Base-by-base conservation (phyloP, 2,329 filamentous ascomycete genomes). In the Zasmidium citrigriseum region DNA sequence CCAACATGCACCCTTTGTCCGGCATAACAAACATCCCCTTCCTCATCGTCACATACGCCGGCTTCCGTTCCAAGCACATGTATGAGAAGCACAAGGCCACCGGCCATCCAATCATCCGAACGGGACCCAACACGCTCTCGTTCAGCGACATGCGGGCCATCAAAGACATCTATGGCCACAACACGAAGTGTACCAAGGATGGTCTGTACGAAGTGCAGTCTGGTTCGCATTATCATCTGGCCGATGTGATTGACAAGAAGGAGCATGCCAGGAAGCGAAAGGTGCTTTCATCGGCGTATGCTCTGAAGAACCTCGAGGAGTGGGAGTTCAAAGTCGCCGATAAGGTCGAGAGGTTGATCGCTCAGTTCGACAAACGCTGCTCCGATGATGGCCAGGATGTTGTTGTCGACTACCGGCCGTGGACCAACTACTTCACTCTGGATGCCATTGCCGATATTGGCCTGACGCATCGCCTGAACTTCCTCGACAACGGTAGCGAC, bases 1-100 rank as follows among this genome's bases (percentile, higher is more conserved):
- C 78, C 5, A 77, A 76, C 59, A 68, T 82, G 54, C 72, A 71
- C 18, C 61, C 70, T 3, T 71, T 81, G 14, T 76, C 79, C 0
- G 79, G 78, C 12, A 72, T 82, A 29, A 77, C 77, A 4, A 75
- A 77, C 50, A 60, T 81, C 0, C 72, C 77, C 0, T 81, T 77
- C 66, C 77, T 79, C 68, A 62, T 76, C 7, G 67, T 78, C 34
- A 74, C 79, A 2, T 71, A 74, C 12, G 64, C 69, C 16, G 77
- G 75, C 0, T 76, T 76, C 60, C 77, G 79, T 22, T 80, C 78
- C 3, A 70, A 71, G 24, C 66, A 72, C 20, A 71, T 81, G 4
- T 54, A 64, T 1, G 69, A 78, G 46, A 66, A 78, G 44, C 81
- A 83, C 21, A 75, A 74, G 46, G 34, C 34, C 5, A 57, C 50